Conservation (phyloP, 345 rosid species). For the Erucastrum elatum region DNA sequence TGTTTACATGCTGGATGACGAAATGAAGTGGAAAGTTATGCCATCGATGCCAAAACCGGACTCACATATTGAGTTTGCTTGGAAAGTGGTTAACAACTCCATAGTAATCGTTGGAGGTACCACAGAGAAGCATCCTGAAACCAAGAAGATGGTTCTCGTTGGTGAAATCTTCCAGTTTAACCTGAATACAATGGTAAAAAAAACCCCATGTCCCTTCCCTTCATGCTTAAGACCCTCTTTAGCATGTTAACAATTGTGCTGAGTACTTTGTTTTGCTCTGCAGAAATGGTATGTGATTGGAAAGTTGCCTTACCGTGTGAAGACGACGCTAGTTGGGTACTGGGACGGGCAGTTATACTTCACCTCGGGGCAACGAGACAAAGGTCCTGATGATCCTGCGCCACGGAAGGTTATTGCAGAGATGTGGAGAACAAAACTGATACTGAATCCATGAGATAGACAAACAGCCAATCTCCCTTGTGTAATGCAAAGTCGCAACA, state of each 20-base stretch:
- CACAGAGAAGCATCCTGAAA: constrained; percentile 87
- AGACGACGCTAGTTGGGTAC: not conserved
- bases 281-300: constrained; percentile 93
- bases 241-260: not conserved
- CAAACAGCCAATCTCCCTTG: not conserved
- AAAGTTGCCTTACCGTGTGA: constrained; percentile 74
- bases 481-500: constrained; percentile 16
- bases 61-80: constrained; percentile 95
- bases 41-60: constrained; percentile 90
- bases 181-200: constrained; percentile 65
- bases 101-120: constrained; percentile 90
- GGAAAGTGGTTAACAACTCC: constrained; percentile 86
- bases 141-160: constrained; percentile 86
- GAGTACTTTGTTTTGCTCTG: not conserved
- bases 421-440: constrained; percentile 89
- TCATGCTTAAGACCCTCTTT: not conserved
- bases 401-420: constrained; percentile 85
- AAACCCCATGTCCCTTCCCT: not conserved
- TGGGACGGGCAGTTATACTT: constrained; percentile 84
- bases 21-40: constrained; percentile 83
- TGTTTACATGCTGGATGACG: constrained; percentile 87
- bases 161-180: constrained; percentile 87
- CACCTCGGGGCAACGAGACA: constrained; percentile 97
- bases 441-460: constrained; percentile 45
- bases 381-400: constrained; percentile 77